phyloP scores from a whole-genome alignment of 2,329 filamentous ascomycete species.

The Fonsecaea erecta region DNA sequence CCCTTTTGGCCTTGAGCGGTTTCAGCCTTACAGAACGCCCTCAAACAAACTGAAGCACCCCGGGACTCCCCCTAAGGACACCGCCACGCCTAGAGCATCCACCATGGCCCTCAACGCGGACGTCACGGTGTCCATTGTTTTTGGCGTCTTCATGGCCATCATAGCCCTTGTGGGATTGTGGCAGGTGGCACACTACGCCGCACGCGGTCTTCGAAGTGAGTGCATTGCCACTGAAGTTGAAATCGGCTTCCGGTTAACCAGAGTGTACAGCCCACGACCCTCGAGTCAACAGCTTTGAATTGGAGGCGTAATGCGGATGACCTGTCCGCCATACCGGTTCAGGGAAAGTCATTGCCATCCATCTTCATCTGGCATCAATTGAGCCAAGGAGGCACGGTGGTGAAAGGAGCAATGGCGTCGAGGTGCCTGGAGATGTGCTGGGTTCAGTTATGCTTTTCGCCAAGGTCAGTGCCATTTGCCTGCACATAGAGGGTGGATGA shows the following conservation, averaged over 20 bases:
- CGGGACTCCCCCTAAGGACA: background rate
- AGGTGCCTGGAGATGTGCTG: background rate
- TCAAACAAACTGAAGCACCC: background rate
- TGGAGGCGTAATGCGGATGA: conserved; percentile 17
- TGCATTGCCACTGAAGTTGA: background rate
- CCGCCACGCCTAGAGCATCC: conserved; percentile 1
- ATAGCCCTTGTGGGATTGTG: conserved; percentile 20
- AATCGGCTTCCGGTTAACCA: conserved; percentile 1
- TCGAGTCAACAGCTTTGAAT: conserved; percentile 25
- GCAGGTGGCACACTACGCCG: conserved; percentile 24
- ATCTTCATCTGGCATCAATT: background rate
- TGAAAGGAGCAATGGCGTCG: background rate
- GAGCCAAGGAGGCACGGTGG: background rate
- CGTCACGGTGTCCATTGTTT: conserved; percentile 25
- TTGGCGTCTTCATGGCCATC: conserved; percentile 28
- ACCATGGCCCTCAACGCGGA: conserved; percentile 17
- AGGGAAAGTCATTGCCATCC: too few relatives aligned
- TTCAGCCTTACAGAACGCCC: background rate
- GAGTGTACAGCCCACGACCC: conserved; percentile 3
- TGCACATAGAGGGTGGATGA: background rate
- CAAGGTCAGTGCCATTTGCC: background rate
- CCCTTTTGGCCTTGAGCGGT: background rate
- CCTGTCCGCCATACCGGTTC: too few relatives aligned
- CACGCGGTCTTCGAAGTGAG: conserved; percentile 18
- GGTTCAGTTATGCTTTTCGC: background rate